phyloP scores from a whole-genome alignment of 805 yeast species.

The Sugiyamaella qingdaonensis region DNA sequence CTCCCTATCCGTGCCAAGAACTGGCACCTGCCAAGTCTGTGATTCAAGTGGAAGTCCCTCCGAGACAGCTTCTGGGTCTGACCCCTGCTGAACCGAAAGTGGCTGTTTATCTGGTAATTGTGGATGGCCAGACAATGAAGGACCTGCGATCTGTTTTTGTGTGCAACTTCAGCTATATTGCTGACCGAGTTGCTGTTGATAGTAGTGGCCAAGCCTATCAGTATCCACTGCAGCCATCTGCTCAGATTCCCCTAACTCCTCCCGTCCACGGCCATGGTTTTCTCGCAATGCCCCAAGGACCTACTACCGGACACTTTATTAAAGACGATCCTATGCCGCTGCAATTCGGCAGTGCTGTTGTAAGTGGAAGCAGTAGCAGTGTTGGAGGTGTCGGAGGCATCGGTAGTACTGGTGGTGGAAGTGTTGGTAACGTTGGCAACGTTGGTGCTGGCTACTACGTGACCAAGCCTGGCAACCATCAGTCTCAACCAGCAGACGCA shows the following conservation, averaged over 20 bases:
- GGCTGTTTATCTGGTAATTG: conserved; percentile 12
- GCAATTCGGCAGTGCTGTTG: too few relatives aligned
- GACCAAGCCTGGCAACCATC: background rate
- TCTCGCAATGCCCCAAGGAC: too few relatives aligned
- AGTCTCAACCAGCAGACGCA: background rate
- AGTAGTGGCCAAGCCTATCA: conserved; percentile 6
- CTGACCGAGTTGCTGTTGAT: too few relatives aligned
- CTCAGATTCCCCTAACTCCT: background rate
- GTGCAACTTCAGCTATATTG: conserved; percentile 16
- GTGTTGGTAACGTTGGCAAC: too few relatives aligned
- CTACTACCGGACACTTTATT: too few relatives aligned
- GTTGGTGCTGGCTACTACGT: too few relatives aligned
- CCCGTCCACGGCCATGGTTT: background rate
- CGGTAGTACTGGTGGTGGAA: too few relatives aligned
- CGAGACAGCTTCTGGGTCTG: conserved; percentile 6
- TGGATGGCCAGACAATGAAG: conserved; percentile 6
- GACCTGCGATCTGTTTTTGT: conserved; percentile 14
- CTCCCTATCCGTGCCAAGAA: conserved; percentile 35
- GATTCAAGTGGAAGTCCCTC: conserved; percentile 15
- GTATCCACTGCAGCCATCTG: conserved; percentile 8
- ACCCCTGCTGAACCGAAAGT: background rate
- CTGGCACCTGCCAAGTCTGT: conserved; percentile 11
- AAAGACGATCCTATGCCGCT: too few relatives aligned
- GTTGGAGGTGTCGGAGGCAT: too few relatives aligned
- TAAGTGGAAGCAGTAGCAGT: too few relatives aligned